Evolutionary conservation across 208 protist genomes (phyloP), one percentile per base, ranked within the genome.

Genomic region (Endotrypanum monterogeii): DNA sequence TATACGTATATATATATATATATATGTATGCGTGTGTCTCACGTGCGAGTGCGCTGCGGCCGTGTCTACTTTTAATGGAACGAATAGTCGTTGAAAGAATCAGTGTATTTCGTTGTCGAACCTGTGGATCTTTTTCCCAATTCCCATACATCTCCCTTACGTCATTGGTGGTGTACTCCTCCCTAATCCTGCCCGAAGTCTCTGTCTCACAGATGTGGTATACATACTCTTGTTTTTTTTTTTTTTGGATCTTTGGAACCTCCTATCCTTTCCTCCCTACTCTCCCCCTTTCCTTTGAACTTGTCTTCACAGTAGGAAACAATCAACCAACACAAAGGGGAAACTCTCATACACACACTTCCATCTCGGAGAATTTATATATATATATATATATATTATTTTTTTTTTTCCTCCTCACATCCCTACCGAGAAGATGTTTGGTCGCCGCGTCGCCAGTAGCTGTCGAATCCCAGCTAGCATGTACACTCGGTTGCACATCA

Each of bases 401-500:
- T n/a, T 23, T 67, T 7, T 18, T 28, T 51, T 41, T 54, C 35
- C 62, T 52, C 25, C 62, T 28, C 35, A 2, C 20, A 39, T 14
- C 25, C 58, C 16, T 25, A 57, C 20, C 32, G 11, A 12, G 35
- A 57, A 62, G 41, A 96, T 97, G 93, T 96, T 97, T 67, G 78
- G 86, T 55, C 90, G 93, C n/a, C 90, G 93, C 23, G 84, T 97
- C 23, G 83, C 83, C 16, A 88, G 84, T 69, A 91, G 89, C 77
- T 87, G 83, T 71, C 74, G 82, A n/a, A 94, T 97, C 57, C 93
- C 93, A 23, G 78, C 73, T 46, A 73, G 51, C 41, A 95, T 97
- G 93, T 97, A 93, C 73, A 54, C 78, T 39, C 71, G 80, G 32
- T 82, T 97, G 57, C 70, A 85, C 80, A 96, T 97, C 81, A 89